These are phyloP conservation scores for Blastocystis hominis DNA, from an alignment of 352 stramenopile species.

Conservation along the genomic window DNA sequence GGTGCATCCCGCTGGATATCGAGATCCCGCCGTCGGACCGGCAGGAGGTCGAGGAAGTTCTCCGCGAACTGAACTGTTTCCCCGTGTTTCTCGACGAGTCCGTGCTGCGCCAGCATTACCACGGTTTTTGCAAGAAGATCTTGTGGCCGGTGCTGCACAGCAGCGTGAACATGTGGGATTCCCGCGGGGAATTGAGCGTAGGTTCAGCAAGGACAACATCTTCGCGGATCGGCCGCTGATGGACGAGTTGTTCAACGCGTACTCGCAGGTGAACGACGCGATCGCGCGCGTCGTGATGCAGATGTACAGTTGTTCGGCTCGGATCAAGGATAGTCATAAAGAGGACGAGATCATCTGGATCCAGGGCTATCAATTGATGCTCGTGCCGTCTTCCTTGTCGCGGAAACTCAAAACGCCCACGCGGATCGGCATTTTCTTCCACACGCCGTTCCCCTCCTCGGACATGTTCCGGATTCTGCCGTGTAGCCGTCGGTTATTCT, in stretches of 20 bases:
- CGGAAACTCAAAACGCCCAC: slow-evolving; percentile 74
- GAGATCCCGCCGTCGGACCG: slow-evolving; percentile 71
- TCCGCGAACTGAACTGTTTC: slow-evolving; percentile 77
- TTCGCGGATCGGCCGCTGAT: slow-evolving; percentile 55
- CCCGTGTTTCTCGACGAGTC: slow-evolving; percentile 82
- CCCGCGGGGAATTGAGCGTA: slow-evolving; percentile 58
- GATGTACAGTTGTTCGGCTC: slow-evolving; percentile 59
- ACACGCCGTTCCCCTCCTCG: slow-evolving; percentile 92
- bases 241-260: slow-evolving; percentile 20
- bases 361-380: slow-evolving; percentile 91
- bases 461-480: slow-evolving; percentile 93
- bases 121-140: slow-evolving; percentile 91
- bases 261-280: slow-evolving; percentile 42
- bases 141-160: slow-evolving; percentile 93
- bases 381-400: slow-evolving; percentile 87
- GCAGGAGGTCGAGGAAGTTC: slow-evolving; percentile 63
- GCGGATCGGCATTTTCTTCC: slow-evolving; percentile 89
- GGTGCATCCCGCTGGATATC: slow-evolving; percentile 61
- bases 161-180: slow-evolving; percentile 79
- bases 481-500: background rate
- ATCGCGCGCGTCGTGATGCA: slow-evolving; percentile 30
- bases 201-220: slow-evolving; percentile 28
- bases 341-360: slow-evolving; percentile 85
- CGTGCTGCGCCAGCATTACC: slow-evolving; percentile 69
- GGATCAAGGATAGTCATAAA: slow-evolving; percentile 67